Evolutionary conservation across 1,284 basidiomycete genomes (phyloP), one percentile per base, ranked within the genome.

Genomic region (Mrakiaceae sp.): DNA sequence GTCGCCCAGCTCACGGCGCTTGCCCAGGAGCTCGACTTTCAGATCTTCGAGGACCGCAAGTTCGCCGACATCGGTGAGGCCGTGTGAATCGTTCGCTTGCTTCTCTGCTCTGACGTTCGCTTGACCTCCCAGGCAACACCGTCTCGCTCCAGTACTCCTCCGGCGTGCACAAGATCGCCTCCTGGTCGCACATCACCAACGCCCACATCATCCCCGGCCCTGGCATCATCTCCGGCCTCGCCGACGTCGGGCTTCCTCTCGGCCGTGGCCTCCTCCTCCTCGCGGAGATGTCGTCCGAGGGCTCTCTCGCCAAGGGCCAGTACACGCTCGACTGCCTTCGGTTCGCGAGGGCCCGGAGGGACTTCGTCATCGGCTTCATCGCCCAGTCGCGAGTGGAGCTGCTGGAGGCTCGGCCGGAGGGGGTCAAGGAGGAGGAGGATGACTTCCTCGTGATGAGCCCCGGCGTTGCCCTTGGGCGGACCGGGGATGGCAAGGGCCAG

Each of bases 41-140:
- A 97, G 65, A 95, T 98, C 73, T 99, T 98, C 70, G 95, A 98
- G 78, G 96, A 99, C 79, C 82, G 96, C 70, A 99, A 99, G 77
- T 99, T 99, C 73, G 96, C 96, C 39, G 96, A 99, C 77, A 98
- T 99, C 68, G 95, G 94, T 92, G 70, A 68, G 81, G 27, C 27
- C 27, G 27, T 27, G 27, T 27, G 27, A 27, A 27, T 27, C 27
- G 27, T 27, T 27, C 27, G 27, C 50, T 56, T 44, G 8, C 43
- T 52, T 52, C 16, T 16, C n/a, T 48, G n/a, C 50, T 43, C 46
- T 53, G 60, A 16, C 27, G 27, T 43, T 64, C 27, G 12, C 68
- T 47, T 54, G 57, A 16, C 27, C n/a, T 39, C 14, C 27, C 64
- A 97, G 94, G 95, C 53, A 98, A 98, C 79, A 98, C 96, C 2